Base-by-base conservation (phyloP, 1,284 basidiomycete species). In the Mycena citricolor region DNA sequence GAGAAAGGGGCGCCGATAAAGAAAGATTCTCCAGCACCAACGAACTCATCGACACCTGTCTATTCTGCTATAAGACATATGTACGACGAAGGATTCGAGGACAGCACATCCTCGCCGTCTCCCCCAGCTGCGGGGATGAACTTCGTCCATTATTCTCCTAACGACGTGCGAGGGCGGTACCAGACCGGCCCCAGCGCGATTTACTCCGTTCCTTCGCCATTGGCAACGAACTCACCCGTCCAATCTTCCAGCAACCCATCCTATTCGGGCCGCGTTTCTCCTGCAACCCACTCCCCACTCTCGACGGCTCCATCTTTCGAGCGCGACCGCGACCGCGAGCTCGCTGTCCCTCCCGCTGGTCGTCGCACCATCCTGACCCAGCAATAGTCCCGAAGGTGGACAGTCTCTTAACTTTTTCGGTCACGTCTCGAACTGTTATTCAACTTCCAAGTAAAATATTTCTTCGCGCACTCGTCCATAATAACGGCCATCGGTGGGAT, bases 61-160 rank as follows among this genome's bases (percentile, higher is more conserved):
- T 65, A 63, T 46, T 55, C 63, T 20, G 51, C 60, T 38, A 55
- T 65, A 44, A 67, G 62, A 24, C 59, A 73, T 41, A 68, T 65
- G 54, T 79, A 77, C 56, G 74, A 77, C 39, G 74, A 74, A 23
- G 73, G 73, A 32, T 61, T 69, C 20, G 64, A 67, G 28, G 67
- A 66, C 19, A 57, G 71, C 54, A 74, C 73, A 4, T 72, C 77
- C 4, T 82, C 81, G n/a, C 81, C 82, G 10, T 79, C 80, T 21
- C 80, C 81, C 11, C 75, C 80, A 8, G 64, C 73, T 14, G 64
- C 67, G 32, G 66, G 61, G 42, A 63, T 76, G 59, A 74, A 64
- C 45, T 83, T 81, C 60, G 71, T 74, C 37, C 73, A 79, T 44
- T 81, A 81, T 49, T 58, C 68, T 8, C 64, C 65, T 26, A 48